Base-by-base conservation (phyloP, 441 rosid genomes). In the Erysimum cheiri region DNA sequence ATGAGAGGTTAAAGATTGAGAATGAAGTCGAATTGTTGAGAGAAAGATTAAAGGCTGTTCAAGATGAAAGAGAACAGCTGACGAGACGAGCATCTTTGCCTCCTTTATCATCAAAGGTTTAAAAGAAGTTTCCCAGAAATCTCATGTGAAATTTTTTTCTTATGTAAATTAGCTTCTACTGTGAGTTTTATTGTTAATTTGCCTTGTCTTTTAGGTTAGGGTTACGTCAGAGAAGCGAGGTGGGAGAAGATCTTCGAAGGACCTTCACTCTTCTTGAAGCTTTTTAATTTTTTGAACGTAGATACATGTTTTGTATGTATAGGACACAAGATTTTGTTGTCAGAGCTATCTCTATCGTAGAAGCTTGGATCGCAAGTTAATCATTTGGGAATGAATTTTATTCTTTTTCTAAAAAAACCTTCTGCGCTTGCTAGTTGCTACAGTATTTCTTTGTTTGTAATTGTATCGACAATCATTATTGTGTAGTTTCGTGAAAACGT, bases 21-120 rank as follows among this genome's bases (percentile, higher is more conserved):
- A 80, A 70, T 73, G 98, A 92, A 84, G 89, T 92, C 32, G 96
- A 84, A 41, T 60, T 83, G 78, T 80, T 92, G 29, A 85, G 84
- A 77, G 91, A 87, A 77, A 88, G 94, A 82, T 78, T 88, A 52
- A 83, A 79, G 76, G 68, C 71, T 72, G 81, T 92, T 50, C 90
- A 81, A 50, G 83, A 78, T 50, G 96, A 87, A 76, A 86, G 91
- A 75, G 83, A 81, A 61, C 77, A 85, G 79, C 90, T 89, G 71
- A 85, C 64, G 52, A 72, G 78, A 35, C 83, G 80, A 77, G 81
- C 79, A 53, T 84, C 86, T 61, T 64, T 84, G 77, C 89, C 88
- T 26, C 84, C 80, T 58, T 75, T 74, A 60, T 74, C 85, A 46
- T 73, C 82, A 57, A 85, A 89, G 97, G 93, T 89, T 32, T 61